Conservation (phyloP, 202 grass and related monocot species). For the Elaeis oleifera region DNA sequence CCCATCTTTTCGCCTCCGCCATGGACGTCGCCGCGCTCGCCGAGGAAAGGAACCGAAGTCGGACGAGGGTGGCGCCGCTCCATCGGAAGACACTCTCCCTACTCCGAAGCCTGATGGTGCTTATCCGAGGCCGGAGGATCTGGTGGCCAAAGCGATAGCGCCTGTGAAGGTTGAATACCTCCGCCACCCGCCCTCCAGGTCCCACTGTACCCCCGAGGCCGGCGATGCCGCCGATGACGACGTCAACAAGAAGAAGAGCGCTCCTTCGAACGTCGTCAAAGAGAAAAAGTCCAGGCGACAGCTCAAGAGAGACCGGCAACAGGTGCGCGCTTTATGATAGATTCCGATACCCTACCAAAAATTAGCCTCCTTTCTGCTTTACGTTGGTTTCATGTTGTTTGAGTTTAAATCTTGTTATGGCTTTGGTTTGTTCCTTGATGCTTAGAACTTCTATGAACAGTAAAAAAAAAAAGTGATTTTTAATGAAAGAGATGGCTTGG, state of each 20-base stretch:
- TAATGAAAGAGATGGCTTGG: too few species aligned
- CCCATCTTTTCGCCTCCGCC: neutral
- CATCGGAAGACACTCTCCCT: conserved; percentile 1
- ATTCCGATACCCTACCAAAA: too few species aligned
- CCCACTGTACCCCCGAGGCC: neutral
- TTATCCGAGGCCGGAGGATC: conserved; percentile 46
- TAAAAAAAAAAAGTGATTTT: too few species aligned
- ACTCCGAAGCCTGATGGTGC: neutral
- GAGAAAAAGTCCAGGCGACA: conserved; percentile 90
- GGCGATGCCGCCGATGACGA: conserved; percentile 4
- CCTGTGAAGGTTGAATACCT: conserved; percentile 70
- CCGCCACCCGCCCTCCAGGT: conserved; percentile 55
- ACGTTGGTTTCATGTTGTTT: too few species aligned
- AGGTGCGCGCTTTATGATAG: conserved; percentile 28
- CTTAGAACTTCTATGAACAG: too few species aligned
- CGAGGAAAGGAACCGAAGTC: neutral
- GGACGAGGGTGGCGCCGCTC: neutral
- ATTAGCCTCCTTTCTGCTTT: too few species aligned
- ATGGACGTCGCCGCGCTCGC: conserved; percentile 37
- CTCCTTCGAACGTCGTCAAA: conserved; percentile 14
- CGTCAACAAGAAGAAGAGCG: conserved; percentile 19
- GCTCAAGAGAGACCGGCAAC: conserved; percentile 65
- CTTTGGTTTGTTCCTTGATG: too few species aligned
- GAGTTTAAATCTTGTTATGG: too few species aligned
- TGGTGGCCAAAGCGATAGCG: conserved; percentile 60